Conservation (phyloP, 2,329 filamentous ascomycete genomes). For the Parastagonospora avenae region DNA sequence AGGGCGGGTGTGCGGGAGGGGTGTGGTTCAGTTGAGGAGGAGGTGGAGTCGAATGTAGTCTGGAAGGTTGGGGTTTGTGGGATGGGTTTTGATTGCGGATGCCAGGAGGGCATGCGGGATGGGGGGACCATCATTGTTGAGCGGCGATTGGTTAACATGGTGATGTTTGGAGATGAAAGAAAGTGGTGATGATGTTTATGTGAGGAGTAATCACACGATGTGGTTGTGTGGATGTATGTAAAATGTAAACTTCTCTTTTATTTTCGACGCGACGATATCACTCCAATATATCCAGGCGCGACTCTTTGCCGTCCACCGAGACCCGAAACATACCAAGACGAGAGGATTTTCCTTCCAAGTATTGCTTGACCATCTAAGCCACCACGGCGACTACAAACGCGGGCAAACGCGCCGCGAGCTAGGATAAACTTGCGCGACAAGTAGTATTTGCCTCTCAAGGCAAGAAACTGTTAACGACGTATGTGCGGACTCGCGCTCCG, state of each 20-base stretch:
- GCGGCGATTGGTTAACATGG: constrained; percentile 44
- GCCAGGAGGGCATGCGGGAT: constrained; percentile 30
- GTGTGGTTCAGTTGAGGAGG: constrained; percentile 18
- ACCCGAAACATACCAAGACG: constrained; percentile 32
- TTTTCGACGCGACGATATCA: constrained; percentile 6
- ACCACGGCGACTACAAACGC: constrained; percentile 13
- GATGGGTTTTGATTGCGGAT: constrained; percentile 25
- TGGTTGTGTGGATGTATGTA: no score
- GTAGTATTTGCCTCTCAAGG: neutral
- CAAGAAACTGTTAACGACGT: constrained; percentile 2
- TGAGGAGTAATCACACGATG: neutral
- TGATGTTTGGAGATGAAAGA: neutral
- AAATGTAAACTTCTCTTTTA: neutral
- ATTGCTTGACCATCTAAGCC: constrained; percentile 27
- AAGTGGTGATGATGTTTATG: neutral
- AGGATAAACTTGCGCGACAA: neutral
- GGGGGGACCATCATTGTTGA: constrained; percentile 42
- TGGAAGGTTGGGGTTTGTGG: constrained; percentile 9
- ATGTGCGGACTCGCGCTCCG: constrained; percentile 23
- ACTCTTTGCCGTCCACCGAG: constrained; percentile 12
- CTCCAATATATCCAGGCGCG: constrained; percentile 22
- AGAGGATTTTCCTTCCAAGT: constrained; percentile 14
- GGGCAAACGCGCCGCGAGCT: constrained; percentile 15
- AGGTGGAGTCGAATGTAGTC: constrained; percentile 20
- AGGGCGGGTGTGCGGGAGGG: constrained; percentile 35